Evolutionary conservation across 345 rosid genomes (phyloP), one percentile per base, ranked within the genome.

Genomic region (Mangifera indica): DNA sequence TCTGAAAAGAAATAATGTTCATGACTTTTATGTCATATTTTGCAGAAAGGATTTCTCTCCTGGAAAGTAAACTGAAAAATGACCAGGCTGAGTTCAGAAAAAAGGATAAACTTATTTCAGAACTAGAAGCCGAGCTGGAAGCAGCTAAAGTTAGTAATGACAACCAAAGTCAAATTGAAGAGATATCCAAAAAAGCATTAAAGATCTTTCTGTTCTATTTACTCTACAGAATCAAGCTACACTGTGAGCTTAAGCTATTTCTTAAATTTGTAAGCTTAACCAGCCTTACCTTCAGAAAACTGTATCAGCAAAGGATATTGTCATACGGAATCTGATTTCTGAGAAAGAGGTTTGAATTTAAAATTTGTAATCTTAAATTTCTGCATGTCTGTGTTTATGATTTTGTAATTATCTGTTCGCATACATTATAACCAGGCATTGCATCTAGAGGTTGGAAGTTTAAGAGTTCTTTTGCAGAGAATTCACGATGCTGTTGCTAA

Each of bases 281-380:
- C 56, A 71, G 29, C 71, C 81, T 79, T 75, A 93, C 98, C 87
- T 90, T 79, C 90, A 84, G 91, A 88, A 83, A 78, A 84, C 66
- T 57, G 54, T 91, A 77, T 72, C 76, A 45, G 83, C 84, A 49
- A 92, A 89, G 81, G 92, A 91, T 81, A 74, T 72, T 20, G 83
- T 81, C 64, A 76, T 91, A 70, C 85, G 84, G 73, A 89, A 84
- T 82, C 81, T 91, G 71, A 51, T 87, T 74, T 78, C 77, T 48
- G 93, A 93, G 81, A 93, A 85, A 77, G 84, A 89, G 91, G 98
- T 91, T 58, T 54, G 81, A 63, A 40, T 65, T 63, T 59, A 56
- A 68, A 66, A 66, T 70, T 7, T 46, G 60, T 67, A 56, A 45
- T 44, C 22, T 69, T 77, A 67, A 15, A 32, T 17, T 72, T 63